Evolutionary conservation across 2,329 filamentous ascomycete species (phyloP), one percentile per base, ranked within the genome.

Genomic region (Paecilomyces sp.): DNA sequence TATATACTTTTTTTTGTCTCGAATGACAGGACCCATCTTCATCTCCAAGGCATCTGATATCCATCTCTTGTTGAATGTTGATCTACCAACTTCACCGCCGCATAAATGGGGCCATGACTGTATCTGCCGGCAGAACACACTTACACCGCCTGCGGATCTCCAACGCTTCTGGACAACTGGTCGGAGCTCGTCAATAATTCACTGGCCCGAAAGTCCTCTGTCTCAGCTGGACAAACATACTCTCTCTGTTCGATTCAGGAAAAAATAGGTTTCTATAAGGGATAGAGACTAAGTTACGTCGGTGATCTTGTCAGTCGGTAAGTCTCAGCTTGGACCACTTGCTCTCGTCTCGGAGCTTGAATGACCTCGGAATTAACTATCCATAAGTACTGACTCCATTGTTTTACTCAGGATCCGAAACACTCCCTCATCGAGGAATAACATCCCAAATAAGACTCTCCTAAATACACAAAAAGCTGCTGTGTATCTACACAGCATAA

Each of bases 121-220:
- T 9, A 9, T 47, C 15, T 47, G 41, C 41, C 41, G 41, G 41
- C 41, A 47, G 15, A 47, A 47, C 22, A 22, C 9, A 18, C 9
- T 8, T 1, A 60, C 65, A 70, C 68, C 68, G 68, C 68, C 64
- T 61, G 60, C 33, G 11, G 22, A 24, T 36, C n/a, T 25, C 18
- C 33, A 41, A 28, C 36, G 18, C 50, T 59, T 67, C 57, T 65
- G 67, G 68, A 66, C 68, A 70, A 59, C 62, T 69, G 64, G 62
- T 63, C 63, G 53, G 41, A 59, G 58, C n/a, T 47, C 41, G 8
- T 47, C 41, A 47, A 47, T 47, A 47, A 47, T 47, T 47, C 41
- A 41, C 15, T 47, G 18, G n/a, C 18, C 15, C 41, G 5, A 18
- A 9, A 47, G 41, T 47, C 31, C 31, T 31, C 30, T 33, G 3